These are phyloP conservation scores for Hypoxylon rickii DNA, from an alignment of 495 filamentous ascomycete species.

Conservation along the genomic window DNA sequence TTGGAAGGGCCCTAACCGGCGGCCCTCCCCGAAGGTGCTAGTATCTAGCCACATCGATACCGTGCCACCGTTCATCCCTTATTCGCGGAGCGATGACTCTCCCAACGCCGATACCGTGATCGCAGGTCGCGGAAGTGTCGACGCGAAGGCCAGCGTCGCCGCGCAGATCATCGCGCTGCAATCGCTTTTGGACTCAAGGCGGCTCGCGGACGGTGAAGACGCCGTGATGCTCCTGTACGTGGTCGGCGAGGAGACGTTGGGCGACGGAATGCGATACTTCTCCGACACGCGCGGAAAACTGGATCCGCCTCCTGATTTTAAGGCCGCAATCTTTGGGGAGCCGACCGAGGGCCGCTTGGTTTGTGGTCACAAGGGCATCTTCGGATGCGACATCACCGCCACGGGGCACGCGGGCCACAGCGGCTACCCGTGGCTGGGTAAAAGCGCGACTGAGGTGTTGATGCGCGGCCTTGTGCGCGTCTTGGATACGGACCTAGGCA, in stretches of 20 bases:
- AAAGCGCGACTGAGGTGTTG: constrained; percentile 76
- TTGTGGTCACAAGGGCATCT: constrained; percentile 85
- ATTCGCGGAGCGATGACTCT: constrained; percentile 55
- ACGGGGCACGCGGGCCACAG: constrained; percentile 82
- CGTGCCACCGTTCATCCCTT: constrained; percentile 75
- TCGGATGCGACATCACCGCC: constrained; percentile 64
- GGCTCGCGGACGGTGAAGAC: constrained; percentile 46
- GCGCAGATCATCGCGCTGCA: constrained; percentile 71
- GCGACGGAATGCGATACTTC: constrained; percentile 81
- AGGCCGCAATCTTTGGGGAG: constrained; percentile 84
- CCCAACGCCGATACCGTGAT: constrained; percentile 44
- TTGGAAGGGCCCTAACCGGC: constrained; percentile 60
- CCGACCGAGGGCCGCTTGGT: constrained; percentile 87
- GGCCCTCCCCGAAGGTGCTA: constrained; percentile 62
- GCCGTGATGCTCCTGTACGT: constrained; percentile 79
- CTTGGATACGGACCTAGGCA: constrained; percentile 69
- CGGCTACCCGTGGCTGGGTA: constrained; percentile 86
- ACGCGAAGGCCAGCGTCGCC: constrained; percentile 89
- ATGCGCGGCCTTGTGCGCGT: constrained; percentile 68
- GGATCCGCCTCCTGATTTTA: constrained; percentile 43
- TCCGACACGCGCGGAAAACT: constrained; percentile 56
- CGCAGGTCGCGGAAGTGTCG: constrained; percentile 80
- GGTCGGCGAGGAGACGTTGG: constrained; percentile 81
- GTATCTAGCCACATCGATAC: constrained; percentile 76
- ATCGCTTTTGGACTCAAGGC: constrained; percentile 56